A percentile compares a stretch with the other conserved stretches of the same genome.
Conservation (phyloP, 164 flowering plant genomes). For the Houttuynia cordata region DNA sequence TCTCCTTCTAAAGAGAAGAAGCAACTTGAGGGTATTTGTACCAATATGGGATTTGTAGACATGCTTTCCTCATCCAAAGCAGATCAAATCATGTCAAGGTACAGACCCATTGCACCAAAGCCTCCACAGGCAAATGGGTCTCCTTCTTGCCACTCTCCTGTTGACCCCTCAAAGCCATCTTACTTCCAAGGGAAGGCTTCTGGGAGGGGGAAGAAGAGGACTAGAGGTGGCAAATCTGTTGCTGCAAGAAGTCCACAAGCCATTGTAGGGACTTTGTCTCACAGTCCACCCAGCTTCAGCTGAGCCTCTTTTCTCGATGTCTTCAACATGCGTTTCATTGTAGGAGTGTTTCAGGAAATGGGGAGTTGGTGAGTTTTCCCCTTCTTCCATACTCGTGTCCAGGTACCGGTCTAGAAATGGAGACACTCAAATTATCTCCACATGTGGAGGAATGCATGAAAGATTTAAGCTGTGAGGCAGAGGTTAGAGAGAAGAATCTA, state of each 20-base stretch:
- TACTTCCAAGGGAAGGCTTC: slow-evolving; percentile 30
- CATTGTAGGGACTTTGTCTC: slow-evolving; percentile 10
- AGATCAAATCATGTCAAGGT: slow-evolving; percentile 85
- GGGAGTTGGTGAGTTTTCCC: slow-evolving; percentile 37
- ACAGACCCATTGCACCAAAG: slow-evolving; percentile 90
- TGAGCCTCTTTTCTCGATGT: slow-evolving; percentile 12
- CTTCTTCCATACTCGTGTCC: slow-evolving; percentile 30
- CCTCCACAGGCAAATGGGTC: slow-evolving; percentile 24
- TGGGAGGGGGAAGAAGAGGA: slow-evolving; percentile 51
- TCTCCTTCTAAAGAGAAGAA: too few species aligned
- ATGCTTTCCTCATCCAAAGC: slow-evolving; percentile 40
- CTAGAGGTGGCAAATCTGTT: slow-evolving; percentile 26
- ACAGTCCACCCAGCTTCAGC: slow-evolving; percentile 11
- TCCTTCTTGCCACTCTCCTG: slow-evolving; percentile 30
- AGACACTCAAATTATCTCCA: background rate
- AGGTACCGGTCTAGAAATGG: background rate
- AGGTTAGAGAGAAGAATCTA: slow-evolving; percentile 33
- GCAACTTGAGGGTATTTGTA: background rate
- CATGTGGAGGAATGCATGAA: slow-evolving; percentile 7
- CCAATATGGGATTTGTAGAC: slow-evolving; percentile 36
- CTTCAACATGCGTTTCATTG: slow-evolving; percentile 5
- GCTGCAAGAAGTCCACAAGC: slow-evolving; percentile 28
- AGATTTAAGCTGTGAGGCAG: slow-evolving; percentile 30
- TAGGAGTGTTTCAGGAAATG: slow-evolving; percentile 4
- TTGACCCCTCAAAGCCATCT: slow-evolving; percentile 29